These are phyloP conservation scores for Carallia pectinifolia DNA, from an alignment of 345 rosid genomes.

Conservation along the genomic window DNA sequence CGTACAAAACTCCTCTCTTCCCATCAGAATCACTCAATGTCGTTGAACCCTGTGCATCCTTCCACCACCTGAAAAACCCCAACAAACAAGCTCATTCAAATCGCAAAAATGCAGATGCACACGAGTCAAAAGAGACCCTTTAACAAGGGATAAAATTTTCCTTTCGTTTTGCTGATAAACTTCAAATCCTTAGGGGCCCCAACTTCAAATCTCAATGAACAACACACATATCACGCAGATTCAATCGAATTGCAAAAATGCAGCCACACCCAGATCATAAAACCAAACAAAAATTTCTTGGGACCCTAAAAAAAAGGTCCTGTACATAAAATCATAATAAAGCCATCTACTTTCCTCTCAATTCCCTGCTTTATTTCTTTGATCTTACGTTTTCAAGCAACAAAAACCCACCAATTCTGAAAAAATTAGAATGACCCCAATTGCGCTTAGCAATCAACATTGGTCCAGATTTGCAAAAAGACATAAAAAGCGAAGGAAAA, in stretches of 20 bases:
- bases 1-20: slow-evolving; percentile 64
- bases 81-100: slow-evolving; percentile 15
- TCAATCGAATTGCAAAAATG: not conserved
- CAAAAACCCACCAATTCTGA: not conserved
- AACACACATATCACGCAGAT: slow-evolving; percentile 3
- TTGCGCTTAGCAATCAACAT: not conserved
- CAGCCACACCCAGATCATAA: not conserved
- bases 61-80: slow-evolving; percentile 79
- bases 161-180: no score
- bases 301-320: not conserved
- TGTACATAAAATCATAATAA: not conserved
- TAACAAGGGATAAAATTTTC: not conserved
- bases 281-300: not conserved
- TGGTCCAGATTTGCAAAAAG: not conserved
- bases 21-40: slow-evolving; percentile 40
- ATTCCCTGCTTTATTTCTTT: not conserved
- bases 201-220: not conserved
- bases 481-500: not conserved
- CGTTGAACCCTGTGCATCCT: slow-evolving; percentile 60
- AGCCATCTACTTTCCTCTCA: not conserved
- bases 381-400: not conserved
- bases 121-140: not conserved
- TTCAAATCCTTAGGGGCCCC: not conserved
- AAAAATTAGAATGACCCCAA: not conserved
- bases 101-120: slow-evolving; percentile 7